Conservation (phyloP, 1,139 yeast species). For the Blastobotrys persicus region DNA sequence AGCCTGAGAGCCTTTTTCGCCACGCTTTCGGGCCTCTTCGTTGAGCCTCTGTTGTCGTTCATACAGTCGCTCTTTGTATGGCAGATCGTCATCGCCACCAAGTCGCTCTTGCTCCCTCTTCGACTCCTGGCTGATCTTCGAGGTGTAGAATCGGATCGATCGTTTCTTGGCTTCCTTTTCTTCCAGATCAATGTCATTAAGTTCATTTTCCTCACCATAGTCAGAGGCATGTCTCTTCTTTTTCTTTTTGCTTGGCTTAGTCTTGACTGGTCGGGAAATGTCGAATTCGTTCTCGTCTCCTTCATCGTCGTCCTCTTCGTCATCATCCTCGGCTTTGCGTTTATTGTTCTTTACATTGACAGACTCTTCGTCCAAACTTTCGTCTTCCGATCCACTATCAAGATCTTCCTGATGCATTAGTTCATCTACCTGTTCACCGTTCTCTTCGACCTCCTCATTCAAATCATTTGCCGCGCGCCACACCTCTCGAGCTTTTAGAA, state of each 20-base stretch:
- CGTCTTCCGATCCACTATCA: conserved; percentile 34
- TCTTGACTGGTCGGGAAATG: conserved; percentile 51
- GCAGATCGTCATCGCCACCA: conserved; percentile 86
- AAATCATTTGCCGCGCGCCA: conserved; percentile 54
- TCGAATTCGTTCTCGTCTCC: conserved; percentile 42
- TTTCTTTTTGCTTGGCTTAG: conserved; percentile 43
- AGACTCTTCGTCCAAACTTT: conserved; percentile 23
- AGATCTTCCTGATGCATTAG: conserved; percentile 24
- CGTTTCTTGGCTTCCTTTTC: conserved; percentile 81
- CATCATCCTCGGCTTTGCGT: conserved; percentile 35
- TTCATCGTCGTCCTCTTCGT: conserved; percentile 24
- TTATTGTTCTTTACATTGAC: conserved; percentile 16
- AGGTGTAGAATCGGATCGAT: conserved; percentile 90
- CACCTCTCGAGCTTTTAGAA: conserved; percentile 76
- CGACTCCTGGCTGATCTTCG: conserved; percentile 76
- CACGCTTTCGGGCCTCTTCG: conserved; percentile 88
- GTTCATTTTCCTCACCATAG: conserved; percentile 56
- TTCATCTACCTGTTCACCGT: conserved; percentile 31
- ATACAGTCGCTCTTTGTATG: conserved; percentile 84
- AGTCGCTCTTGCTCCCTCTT: conserved; percentile 54
- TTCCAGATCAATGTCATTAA: conserved; percentile 78
- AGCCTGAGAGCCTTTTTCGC: conserved; percentile 60
- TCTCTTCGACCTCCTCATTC: conserved; percentile 27
- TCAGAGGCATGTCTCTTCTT: conserved; percentile 39
- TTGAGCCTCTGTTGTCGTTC: conserved; percentile 84